phyloP scores from a whole-genome alignment of 176 grass and related monocot species.

The Neostapfia colusana region DNA sequence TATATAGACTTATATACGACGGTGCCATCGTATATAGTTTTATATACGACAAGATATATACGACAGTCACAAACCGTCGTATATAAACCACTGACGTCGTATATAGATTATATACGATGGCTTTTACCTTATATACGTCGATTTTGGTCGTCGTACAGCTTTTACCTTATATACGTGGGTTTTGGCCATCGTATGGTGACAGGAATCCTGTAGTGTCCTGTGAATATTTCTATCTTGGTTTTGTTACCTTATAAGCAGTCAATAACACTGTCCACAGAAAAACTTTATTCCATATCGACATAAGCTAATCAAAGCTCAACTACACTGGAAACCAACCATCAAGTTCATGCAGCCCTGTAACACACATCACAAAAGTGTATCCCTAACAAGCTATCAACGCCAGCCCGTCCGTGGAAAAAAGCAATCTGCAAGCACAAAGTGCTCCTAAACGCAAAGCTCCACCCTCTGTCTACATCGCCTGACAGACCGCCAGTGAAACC shows the following conservation, averaged over 20 bases:
- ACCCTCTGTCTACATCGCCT: slow-evolving; percentile 16
- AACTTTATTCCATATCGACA: slow-evolving; percentile 30
- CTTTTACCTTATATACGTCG: too few relatives aligned
- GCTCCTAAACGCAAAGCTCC: neutral
- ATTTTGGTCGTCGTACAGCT: too few relatives aligned
- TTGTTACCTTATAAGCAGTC: neutral
- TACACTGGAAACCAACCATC: slow-evolving; percentile 1
- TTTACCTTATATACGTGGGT: too few relatives aligned
- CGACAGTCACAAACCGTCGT: too few relatives aligned
- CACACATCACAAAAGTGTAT: slow-evolving; percentile 13
- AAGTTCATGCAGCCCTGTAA: neutral
- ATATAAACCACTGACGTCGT: too few relatives aligned
- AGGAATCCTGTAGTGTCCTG: too few relatives aligned
- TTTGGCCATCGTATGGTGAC: too few relatives aligned
- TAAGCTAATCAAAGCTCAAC: neutral
- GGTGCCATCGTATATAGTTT: too few relatives aligned
- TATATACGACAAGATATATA: too few relatives aligned
- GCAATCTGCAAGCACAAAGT: neutral
- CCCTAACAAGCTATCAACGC: slow-evolving; percentile 35
- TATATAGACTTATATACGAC: too few relatives aligned
- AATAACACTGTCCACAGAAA: slow-evolving; percentile 23
- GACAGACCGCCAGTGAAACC: slow-evolving; percentile 10
- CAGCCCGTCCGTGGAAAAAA: slow-evolving; percentile 32
- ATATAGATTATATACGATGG: too few relatives aligned
- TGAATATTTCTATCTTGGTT: too few relatives aligned